phyloP scores from a whole-genome alignment of 1,139 yeast genomes.

The Saccharomycopsis hybrid region DNA sequence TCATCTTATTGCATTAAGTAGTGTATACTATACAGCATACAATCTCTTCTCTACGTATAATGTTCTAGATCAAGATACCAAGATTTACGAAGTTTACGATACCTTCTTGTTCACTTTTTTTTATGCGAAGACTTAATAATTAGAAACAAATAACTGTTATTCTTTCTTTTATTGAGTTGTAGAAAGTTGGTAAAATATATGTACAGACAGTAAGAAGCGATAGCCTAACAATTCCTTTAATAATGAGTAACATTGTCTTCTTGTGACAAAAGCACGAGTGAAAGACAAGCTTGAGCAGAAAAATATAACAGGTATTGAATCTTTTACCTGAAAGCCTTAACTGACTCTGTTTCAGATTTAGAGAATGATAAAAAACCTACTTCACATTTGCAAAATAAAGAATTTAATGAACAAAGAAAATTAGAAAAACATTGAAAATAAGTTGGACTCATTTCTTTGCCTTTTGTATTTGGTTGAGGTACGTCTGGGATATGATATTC shows the following conservation, averaged over 20 bases:
- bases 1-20: neutral
- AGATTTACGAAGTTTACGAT: neutral
- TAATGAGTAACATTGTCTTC: too few species aligned
- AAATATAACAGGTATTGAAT: too few species aligned
- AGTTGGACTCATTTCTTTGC: slow-evolving; percentile 24
- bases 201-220: too few species aligned
- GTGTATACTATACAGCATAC: neutral
- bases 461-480: slow-evolving; percentile 66
- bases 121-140: neutral
- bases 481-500: slow-evolving; percentile 75
- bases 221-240: too few species aligned
- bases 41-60: too few species aligned
- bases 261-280: too few species aligned
- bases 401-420: too few species aligned
- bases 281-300: too few species aligned
- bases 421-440: too few species aligned
- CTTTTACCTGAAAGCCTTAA: too few species aligned
- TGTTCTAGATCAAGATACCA: neutral
- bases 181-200: too few species aligned
- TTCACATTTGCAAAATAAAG: neutral
- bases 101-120: neutral
- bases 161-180: neutral
- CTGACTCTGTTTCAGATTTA: neutral
- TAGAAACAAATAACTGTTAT: neutral
- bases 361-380: neutral